These are phyloP conservation scores for Phytopythium ostracodes DNA, from an alignment of 352 stramenopile genomes.

Conservation along the genomic window DNA sequence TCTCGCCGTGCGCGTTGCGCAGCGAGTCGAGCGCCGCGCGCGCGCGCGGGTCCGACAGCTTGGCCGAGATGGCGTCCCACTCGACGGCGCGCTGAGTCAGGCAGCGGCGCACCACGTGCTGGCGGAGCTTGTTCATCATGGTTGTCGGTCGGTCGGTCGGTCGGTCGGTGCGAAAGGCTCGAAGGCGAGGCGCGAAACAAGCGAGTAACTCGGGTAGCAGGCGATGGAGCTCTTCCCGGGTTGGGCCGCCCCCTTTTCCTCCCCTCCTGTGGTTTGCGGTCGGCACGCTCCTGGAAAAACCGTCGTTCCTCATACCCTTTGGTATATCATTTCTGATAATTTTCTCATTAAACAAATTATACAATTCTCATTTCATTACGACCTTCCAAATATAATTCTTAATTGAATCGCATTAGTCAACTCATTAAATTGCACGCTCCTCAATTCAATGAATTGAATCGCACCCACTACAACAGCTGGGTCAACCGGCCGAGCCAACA, in stretches of 20 bases:
- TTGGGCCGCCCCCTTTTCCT: background rate
- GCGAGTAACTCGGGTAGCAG: background rate
- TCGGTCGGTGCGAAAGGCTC: conserved; percentile 9
- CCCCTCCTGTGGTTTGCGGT: background rate
- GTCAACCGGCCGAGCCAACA: background rate
- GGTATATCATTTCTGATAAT: background rate
- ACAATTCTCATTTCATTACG: background rate
- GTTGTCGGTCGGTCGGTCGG: background rate
- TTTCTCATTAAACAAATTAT: background rate
- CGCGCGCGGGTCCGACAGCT: conserved; percentile 72
- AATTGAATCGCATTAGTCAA: background rate
- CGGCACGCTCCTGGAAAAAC: background rate
- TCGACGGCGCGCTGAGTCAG: conserved; percentile 53
- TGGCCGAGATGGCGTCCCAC: conserved; percentile 66
- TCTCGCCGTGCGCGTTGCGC: conserved; percentile 73
- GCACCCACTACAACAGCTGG: background rate
- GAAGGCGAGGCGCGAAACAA: conserved; percentile 8
- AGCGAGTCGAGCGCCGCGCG: conserved; percentile 75
- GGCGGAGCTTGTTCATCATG: conserved; percentile 70
- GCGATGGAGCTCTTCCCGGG: background rate
- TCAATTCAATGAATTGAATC: background rate
- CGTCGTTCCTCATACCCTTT: background rate
- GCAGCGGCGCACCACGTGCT: conserved; percentile 69
- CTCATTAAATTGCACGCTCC: background rate
- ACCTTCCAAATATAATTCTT: background rate